Evolutionary conservation across 805 yeast genomes (phyloP).

Genomic region (Ogataea methanolica): DNA sequence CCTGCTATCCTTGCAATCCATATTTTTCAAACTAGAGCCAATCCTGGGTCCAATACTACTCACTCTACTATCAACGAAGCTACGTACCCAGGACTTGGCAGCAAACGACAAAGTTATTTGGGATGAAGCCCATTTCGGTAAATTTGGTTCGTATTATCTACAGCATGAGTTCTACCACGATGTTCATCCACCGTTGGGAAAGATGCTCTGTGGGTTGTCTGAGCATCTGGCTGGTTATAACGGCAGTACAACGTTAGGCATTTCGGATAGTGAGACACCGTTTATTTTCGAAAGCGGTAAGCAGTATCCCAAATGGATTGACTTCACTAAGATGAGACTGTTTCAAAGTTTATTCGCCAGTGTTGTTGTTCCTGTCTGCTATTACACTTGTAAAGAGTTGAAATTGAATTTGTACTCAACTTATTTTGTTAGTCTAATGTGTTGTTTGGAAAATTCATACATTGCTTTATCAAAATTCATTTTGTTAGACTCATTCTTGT

Average conservation of each 20-base stretch:
- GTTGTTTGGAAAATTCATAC: slow-evolving; percentile 62
- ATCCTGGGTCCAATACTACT: slow-evolving; percentile 39
- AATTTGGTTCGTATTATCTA: slow-evolving; percentile 76
- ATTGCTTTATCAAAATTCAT: slow-evolving; percentile 72
- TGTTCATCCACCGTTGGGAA: slow-evolving; percentile 86
- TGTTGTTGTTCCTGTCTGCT: slow-evolving; percentile 65
- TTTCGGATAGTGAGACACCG: background rate
- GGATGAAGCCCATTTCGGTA: slow-evolving; percentile 96
- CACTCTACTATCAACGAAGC: slow-evolving; percentile 43
- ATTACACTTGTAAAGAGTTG: slow-evolving; percentile 59
- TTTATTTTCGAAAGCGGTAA: slow-evolving; percentile 70
- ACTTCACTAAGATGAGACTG: slow-evolving; percentile 62
- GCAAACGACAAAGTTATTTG: slow-evolving; percentile 61
- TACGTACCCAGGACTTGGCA: slow-evolving; percentile 58
- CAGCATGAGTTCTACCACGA: slow-evolving; percentile 80
- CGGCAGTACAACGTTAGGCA: background rate
- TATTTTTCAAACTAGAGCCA: slow-evolving; percentile 23
- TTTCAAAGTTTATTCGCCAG: slow-evolving; percentile 70
- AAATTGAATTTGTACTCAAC: slow-evolving; percentile 48
- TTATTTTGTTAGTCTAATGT: slow-evolving; percentile 58
- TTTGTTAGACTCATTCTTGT: slow-evolving; percentile 68
- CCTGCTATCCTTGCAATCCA: background rate
- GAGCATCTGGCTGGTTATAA: slow-evolving; percentile 55
- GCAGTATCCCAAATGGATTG: slow-evolving; percentile 54
- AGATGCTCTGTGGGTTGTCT: slow-evolving; percentile 72